Evolutionary conservation across 768 basidiomycete species (phyloP), one percentile per base, ranked within the genome.

Genomic region (Tricholoma flavovirens): DNA sequence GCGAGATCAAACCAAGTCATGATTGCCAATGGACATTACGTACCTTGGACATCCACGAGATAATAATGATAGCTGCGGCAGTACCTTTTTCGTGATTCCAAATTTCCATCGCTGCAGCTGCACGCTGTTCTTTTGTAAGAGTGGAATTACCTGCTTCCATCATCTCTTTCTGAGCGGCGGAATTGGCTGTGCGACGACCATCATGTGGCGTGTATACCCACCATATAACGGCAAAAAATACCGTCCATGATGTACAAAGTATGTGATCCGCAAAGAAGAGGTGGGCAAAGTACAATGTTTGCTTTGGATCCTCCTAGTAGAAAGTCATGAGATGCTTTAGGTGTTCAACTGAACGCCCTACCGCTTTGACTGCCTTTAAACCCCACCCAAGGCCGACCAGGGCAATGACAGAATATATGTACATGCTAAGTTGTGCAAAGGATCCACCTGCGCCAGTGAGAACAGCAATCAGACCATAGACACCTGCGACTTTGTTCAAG

Each of bases 401-500:
- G 38, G 86, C 91, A 22, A 87, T 69, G 55, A 88, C 86, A 9
- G 95, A 98, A 75, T 99, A 99, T 17, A 94, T 77, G 71, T 98
- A 98, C 66, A 96, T 79, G 69, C 86, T 90, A 58, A 98, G 79
- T 72, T 99, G 97, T 0, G 88, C 85, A 62, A 93, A 84, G n/a
- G 88, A 86, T n/a, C 89, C 88, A n/a, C 90, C 93, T 29, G 90
- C 87, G 17, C 95, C 95, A 1, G 88, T 89, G 57, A 94, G 72
- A 55, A 94, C 82, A 5, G 94, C 95, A 56, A 99, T 86, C 56
- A 99, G 82, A 54, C 97, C 97, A 68, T 98, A 99, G 8, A 98
- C 83, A 51, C 97, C 96, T 17, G 97, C 95, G 50, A 95, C 96
- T 74, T 99, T 99, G 81, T 99, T 99, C 61, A 99, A 77, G 53